These are phyloP conservation scores for Mucor ambiguus DNA, from an alignment of 371 early-diverging fungal genomes.

Conservation along the genomic window DNA sequence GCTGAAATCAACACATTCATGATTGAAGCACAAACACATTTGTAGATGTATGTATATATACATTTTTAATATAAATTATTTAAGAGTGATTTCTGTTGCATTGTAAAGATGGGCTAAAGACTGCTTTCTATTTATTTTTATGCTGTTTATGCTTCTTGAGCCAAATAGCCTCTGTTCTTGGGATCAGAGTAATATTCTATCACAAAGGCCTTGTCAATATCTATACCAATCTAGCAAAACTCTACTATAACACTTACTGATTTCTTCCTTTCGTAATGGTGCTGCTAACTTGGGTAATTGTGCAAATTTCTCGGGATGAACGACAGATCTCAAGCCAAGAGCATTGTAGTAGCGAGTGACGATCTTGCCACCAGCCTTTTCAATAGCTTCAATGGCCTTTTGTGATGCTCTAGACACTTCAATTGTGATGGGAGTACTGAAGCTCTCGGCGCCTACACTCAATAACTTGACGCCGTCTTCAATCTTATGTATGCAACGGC, in stretches of 20 bases:
- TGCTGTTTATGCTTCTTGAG: slow-evolving; percentile 32
- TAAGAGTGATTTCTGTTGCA: neutral
- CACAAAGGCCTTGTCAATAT: neutral
- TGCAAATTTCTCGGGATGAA: slow-evolving; percentile 83
- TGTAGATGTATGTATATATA: neutral
- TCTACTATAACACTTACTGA: slow-evolving; percentile 36
- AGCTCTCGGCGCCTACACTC: slow-evolving; percentile 72
- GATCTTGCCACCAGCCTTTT: slow-evolving; percentile 84
- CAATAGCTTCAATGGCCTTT: slow-evolving; percentile 82
- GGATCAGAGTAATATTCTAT: slow-evolving; percentile 63
- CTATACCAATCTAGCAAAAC: neutral
- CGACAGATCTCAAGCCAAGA: slow-evolving; percentile 74
- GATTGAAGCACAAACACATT: neutral
- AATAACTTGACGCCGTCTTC: slow-evolving; percentile 89
- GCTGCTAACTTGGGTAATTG: slow-evolving; percentile 40
- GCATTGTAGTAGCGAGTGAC: slow-evolving; percentile 81
- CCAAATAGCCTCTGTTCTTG: slow-evolving; percentile 73
- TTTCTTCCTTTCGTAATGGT: slow-evolving; percentile 56
- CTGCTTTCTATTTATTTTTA: neutral
- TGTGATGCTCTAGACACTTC: slow-evolving; percentile 87
- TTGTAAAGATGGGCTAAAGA: neutral
- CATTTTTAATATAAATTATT: slow-evolving; percentile 1
- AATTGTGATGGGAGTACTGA: slow-evolving; percentile 74
- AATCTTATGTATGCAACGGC: slow-evolving; percentile 76
- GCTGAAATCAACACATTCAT: neutral